phyloP scores from a whole-genome alignment of 805 yeast species.

The Candida loeiensis region DNA sequence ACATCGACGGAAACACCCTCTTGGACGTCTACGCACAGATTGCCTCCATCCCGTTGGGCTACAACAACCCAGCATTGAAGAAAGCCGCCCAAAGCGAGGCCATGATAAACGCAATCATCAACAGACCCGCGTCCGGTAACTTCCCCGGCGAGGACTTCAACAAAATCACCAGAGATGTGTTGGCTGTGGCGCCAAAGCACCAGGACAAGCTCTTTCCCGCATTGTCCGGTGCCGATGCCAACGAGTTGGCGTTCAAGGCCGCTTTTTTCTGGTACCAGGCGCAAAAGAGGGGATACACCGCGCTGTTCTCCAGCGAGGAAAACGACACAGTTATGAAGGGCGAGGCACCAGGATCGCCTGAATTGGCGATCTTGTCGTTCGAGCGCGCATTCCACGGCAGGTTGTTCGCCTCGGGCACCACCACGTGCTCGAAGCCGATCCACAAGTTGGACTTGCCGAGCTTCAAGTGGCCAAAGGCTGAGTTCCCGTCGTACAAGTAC shows the following conservation, averaged over 20 bases:
- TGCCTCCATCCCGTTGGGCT: conserved; percentile 81
- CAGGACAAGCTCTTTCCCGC: conserved; percentile 75
- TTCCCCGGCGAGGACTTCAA: conserved; percentile 54
- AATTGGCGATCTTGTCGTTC: conserved; percentile 80
- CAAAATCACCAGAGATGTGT: conserved; percentile 46
- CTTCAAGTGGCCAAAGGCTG: conserved; percentile 96
- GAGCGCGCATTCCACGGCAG: conserved; percentile 93
- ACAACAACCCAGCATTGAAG: conserved; percentile 74
- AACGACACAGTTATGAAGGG: conserved; percentile 72
- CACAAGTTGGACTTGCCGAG: conserved; percentile 93
- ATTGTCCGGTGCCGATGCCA: conserved; percentile 83
- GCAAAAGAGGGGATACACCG: conserved; percentile 58
- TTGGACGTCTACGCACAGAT: conserved; percentile 81
- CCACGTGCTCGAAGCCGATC: conserved; percentile 91
- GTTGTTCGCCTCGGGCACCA: conserved; percentile 84
- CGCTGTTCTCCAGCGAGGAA: conserved; percentile 67
- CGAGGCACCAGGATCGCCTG: conserved; percentile 85
- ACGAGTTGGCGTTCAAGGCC: conserved; percentile 86
- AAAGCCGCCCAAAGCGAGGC: conserved; percentile 67
- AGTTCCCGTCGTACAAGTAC: conserved; percentile 79
- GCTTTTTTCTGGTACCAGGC: conserved; percentile 78
- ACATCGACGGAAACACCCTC: conserved; percentile 71
- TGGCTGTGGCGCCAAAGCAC: conserved; percentile 76
- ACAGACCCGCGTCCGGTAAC: conserved; percentile 77
- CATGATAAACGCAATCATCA: conserved; percentile 69